These are phyloP conservation scores for Sordariomycetes sp. DNA, from an alignment of 2,329 filamentous ascomycete species.

Conservation along the genomic window DNA sequence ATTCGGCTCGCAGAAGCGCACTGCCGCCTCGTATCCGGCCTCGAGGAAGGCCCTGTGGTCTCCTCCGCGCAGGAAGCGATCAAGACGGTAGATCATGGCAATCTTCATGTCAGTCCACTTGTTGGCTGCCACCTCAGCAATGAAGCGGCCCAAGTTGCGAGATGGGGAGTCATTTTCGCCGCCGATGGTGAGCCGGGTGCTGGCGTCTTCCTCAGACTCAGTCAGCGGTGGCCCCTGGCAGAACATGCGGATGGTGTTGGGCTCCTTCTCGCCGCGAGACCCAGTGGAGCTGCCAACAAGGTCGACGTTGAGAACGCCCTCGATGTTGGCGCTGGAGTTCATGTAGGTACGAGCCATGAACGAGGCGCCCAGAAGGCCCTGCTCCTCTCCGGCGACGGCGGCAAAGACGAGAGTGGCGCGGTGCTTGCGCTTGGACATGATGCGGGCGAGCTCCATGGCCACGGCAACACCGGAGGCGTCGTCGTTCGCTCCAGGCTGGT, in stretches of 20 bases:
- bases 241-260: constrained; percentile 45
- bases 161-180: constrained; percentile 47
- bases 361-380: constrained; percentile 40
- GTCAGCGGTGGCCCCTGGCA: constrained; percentile 36
- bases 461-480: constrained; percentile 45
- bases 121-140: constrained; percentile 44
- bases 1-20: constrained; percentile 47
- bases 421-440: constrained; percentile 36
- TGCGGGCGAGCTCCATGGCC: constrained; percentile 43
- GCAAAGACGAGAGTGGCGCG: constrained; percentile 45
- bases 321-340: constrained; percentile 41
- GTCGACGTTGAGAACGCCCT: constrained; percentile 49
- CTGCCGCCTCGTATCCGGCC: constrained; percentile 42
- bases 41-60: constrained; percentile 47
- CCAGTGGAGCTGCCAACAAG: constrained; percentile 43
- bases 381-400: constrained; percentile 49
- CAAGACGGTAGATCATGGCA: constrained; percentile 44
- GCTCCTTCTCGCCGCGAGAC: constrained; percentile 33
- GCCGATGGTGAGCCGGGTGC: constrained; percentile 31
- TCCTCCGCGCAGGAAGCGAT: constrained; percentile 46
- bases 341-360: constrained; percentile 43
- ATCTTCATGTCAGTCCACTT: constrained; percentile 43
- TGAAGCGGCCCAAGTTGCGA: constrained; percentile 43
- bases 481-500: constrained; percentile 49
- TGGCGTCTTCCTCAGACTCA: constrained; percentile 26